Percentiles rank a stretch among this genome's conserved stretches.
Conservation (phyloP, 169 alveolate genomes). For the Cryptosporidium meleagridis region DNA sequence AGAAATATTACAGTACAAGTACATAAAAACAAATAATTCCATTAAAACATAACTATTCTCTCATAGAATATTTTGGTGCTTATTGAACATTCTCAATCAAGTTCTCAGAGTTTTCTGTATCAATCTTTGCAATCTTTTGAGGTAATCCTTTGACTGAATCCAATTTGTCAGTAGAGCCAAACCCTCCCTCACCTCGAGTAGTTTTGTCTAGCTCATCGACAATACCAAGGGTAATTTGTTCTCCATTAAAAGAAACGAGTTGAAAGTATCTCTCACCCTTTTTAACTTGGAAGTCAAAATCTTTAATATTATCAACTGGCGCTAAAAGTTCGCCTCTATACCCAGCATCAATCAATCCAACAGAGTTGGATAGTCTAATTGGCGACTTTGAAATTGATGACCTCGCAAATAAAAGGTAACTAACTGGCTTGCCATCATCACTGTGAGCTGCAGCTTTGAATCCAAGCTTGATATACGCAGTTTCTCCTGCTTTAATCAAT, state of each 20-base stretch:
- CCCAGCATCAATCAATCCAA: slow-evolving; percentile 92
- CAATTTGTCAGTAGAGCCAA: slow-evolving; percentile 86
- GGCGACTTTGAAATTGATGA: slow-evolving; percentile 91
- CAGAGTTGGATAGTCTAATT: slow-evolving; percentile 88
- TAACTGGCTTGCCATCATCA: slow-evolving; percentile 68
- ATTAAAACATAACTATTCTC: not conserved
- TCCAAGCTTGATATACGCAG: slow-evolving; percentile 86
- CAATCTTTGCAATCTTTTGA: slow-evolving; percentile 20
- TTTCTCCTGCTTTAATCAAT: slow-evolving; percentile 85
- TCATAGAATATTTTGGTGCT: not conserved
- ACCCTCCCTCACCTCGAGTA: slow-evolving; percentile 89
- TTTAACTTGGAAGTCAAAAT: slow-evolving; percentile 85
- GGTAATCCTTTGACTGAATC: not conserved
- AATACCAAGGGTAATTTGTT: slow-evolving; percentile 84
- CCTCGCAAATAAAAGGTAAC: slow-evolving; percentile 88
- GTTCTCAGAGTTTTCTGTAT: not conserved
- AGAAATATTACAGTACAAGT: not conserved
- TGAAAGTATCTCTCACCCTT: slow-evolving; percentile 84
- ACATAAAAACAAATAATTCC: not conserved
- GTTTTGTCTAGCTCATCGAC: slow-evolving; percentile 87
- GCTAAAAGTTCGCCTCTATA: slow-evolving; percentile 90
- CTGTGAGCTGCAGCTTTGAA: slow-evolving; percentile 88
- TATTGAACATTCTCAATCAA: not conserved
- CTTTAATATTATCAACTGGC: slow-evolving; percentile 89
- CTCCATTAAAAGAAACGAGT: slow-evolving; percentile 89